Conservation (phyloP, 2,329 filamentous ascomycete genomes). For the Hypoxylon sp. region DNA sequence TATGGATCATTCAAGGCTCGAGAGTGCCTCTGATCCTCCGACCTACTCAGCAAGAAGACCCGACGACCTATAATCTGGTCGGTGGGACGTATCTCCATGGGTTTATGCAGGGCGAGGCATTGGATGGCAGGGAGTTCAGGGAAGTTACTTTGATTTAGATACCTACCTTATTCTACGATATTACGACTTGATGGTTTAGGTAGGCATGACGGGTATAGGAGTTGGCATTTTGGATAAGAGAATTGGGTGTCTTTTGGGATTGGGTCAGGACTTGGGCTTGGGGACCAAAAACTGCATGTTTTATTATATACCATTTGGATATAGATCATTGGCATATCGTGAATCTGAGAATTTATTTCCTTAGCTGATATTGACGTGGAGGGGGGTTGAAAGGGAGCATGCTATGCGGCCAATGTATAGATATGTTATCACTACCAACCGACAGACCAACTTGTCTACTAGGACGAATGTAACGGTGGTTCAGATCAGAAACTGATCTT, state of each 20-base stretch:
- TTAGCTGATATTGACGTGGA: not conserved
- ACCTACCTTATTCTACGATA: slow-evolving; percentile 1
- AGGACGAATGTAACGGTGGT: not conserved
- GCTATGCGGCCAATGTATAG: too few relatives aligned
- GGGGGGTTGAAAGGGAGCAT: not conserved
- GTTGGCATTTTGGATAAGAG: not conserved
- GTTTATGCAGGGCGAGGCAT: slow-evolving; percentile 45
- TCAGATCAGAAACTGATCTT: slow-evolving; percentile 1
- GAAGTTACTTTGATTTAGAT: slow-evolving; percentile 35
- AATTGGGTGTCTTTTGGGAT: not conserved
- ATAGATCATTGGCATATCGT: not conserved
- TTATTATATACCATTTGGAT: not conserved
- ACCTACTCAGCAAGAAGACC: not conserved
- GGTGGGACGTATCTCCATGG: slow-evolving; percentile 44
- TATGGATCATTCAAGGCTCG: slow-evolving; percentile 44
- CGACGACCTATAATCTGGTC: slow-evolving; percentile 34
- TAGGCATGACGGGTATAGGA: slow-evolving; percentile 1
- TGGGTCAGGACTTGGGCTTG: not conserved
- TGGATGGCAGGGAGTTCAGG: slow-evolving; percentile 23
- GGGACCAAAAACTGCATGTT: not conserved
- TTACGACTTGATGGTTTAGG: slow-evolving; percentile 10
- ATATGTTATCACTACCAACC: too few relatives aligned
- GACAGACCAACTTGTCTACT: not conserved
- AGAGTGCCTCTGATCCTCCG: slow-evolving; percentile 43
- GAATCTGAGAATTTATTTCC: slow-evolving; percentile 2